Conservation (phyloP, 345 rosid species). For the Melastoma malabathricum region DNA sequence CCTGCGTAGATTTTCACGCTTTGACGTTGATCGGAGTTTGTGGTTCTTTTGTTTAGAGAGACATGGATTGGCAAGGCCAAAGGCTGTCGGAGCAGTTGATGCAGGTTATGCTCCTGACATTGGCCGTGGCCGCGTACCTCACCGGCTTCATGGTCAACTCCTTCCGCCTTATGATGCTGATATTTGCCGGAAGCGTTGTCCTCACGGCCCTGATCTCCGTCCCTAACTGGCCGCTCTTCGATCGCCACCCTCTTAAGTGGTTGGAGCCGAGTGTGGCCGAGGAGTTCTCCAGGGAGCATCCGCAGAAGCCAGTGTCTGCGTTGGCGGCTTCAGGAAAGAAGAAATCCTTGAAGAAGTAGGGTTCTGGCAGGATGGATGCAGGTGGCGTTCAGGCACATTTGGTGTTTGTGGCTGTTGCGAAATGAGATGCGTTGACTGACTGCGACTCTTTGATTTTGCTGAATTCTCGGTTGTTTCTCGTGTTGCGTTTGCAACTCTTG, state of each 20-base stretch:
- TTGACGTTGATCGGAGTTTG: neutral
- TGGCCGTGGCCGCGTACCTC: constrained; percentile 37
- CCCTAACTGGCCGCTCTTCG: constrained; percentile 90
- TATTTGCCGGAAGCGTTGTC: constrained; percentile 70
- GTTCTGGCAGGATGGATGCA: too few relatives aligned
- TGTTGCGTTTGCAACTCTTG: too few relatives aligned
- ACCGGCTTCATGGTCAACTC: constrained; percentile 48
- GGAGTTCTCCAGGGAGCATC: constrained; percentile 65
- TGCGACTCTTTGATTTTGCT: too few relatives aligned
- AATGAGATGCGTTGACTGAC: too few relatives aligned
- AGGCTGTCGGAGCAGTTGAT: constrained; percentile 83
- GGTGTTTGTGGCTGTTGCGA: too few relatives aligned
- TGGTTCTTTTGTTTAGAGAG: neutral
- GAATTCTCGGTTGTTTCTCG: too few relatives aligned
- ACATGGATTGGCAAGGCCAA: constrained; percentile 99
- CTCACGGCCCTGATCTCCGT: constrained; percentile 56
- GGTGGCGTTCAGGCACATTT: too few relatives aligned
- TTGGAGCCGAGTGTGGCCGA: constrained; percentile 67
- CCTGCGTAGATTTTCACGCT: neutral
- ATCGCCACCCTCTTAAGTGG: constrained; percentile 73
- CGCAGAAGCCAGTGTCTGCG: constrained; percentile 11
- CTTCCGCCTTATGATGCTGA: constrained; percentile 56
- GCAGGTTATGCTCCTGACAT: constrained; percentile 67
- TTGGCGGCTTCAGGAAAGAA: constrained; percentile 32
- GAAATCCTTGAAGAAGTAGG: constrained; percentile 51